A percentile compares a stretch with the other conserved stretches of the same genome.
phyloP scores from a whole-genome alignment of 768 basidiomycete genomes.

The Phallus indusiatus region DNA sequence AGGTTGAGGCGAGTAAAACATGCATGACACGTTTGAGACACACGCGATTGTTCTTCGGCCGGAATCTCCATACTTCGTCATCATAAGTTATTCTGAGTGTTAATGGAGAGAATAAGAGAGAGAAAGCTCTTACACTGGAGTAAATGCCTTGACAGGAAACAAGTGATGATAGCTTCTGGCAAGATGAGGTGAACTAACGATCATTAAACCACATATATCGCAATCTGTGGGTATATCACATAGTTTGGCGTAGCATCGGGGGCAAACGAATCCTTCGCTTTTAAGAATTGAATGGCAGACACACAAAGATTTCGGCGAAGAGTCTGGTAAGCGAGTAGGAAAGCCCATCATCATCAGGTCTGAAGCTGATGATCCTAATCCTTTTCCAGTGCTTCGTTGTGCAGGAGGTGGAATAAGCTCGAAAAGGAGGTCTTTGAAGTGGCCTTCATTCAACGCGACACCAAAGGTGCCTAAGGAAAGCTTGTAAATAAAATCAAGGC shows the following conservation, averaged over 20 bases:
- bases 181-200: constrained; percentile 94
- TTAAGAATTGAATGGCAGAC: constrained; percentile 91
- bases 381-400: constrained; percentile 48
- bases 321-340: constrained; percentile 82
- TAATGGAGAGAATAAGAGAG: constrained; percentile 5
- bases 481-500: background rate
- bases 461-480: constrained; percentile 45
- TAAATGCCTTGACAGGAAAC: constrained; percentile 86
- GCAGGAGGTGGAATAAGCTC: constrained; percentile 94
- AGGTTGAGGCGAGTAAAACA: constrained; percentile 67
- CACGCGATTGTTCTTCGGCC: constrained; percentile 26
- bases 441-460: constrained; percentile 97
- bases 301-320: constrained; percentile 75
- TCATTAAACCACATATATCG: constrained; percentile 93
- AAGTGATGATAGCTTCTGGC: constrained; percentile 93
- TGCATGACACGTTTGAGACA: constrained; percentile 52
- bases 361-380: constrained; percentile 43
- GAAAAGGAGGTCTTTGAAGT: constrained; percentile 92
- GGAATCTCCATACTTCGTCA: constrained; percentile 28
- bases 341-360: constrained; percentile 99
- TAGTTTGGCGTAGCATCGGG: constrained; percentile 83
- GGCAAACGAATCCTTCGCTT: constrained; percentile 90
- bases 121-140: constrained; percentile 56
- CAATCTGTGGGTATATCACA: constrained; percentile 99
- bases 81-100: background rate